Evolutionary conservation across 768 basidiomycete genomes (phyloP), one percentile per base, ranked within the genome.

Genomic region (Boletus reticuloceps): DNA sequence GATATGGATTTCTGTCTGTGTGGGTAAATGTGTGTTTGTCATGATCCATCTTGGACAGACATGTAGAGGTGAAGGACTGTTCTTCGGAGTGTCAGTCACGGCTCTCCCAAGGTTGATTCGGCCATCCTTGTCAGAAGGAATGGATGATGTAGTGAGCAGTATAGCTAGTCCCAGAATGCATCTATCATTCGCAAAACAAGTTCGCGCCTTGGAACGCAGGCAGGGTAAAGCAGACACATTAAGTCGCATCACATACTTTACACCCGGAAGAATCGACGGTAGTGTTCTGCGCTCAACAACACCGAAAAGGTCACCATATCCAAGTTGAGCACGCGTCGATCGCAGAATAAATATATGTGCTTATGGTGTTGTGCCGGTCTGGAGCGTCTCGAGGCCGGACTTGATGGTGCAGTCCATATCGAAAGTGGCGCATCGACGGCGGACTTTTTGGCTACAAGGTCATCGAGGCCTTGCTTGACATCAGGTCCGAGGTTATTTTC

Each of bases 321-420:
- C 45, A 53, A 22, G 17, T 16, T 1, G 45, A 53, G 11, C 13
- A 53, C 38, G 31, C 16, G 3, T 3, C 2, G 36, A 32, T 40
- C 16, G 45, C 44, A 10, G 16, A n/a, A 2, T 6, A 6, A 47
- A 7, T 5, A 2, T 11, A 11, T 0, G 27, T 7, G 6, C 40
- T 11, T 16, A 53, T 12, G 7, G 6, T 11, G 29, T 6, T 22
- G 1, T 25, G 0, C 2, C 1, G 4, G 0, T 1, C n/a, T 44
- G 13, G 25, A 59, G 45, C 20, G 0, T 6, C 39, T 31, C 1
- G 20, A 61, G 50, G 29, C 40, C 46, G 1, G 1, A 0, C 41
- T n/a, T 0, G 19, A n/a, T 38, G 1, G 20, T 11, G 4, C 1
- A 0, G 1, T 0, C 8, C 6, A 6, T 14, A 7, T 7, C 0